Evolutionary conservation across 768 basidiomycete species (phyloP), one percentile per base, ranked within the genome.

Genomic region (Lactarius pseudohatsudake): DNA sequence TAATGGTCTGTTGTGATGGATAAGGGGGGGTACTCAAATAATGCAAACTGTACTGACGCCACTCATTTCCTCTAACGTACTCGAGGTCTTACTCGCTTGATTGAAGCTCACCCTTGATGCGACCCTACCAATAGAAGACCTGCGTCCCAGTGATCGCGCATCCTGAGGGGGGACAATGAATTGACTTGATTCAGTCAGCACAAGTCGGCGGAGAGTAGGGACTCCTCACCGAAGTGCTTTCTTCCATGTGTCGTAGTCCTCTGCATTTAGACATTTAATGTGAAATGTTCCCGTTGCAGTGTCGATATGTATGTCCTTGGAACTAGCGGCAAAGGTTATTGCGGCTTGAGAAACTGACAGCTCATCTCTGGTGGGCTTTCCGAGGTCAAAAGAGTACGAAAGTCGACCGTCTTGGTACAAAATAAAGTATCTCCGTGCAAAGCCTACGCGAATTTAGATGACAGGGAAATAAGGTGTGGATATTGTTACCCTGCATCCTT

Each of bases 251-350:
- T 86, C 77, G 69, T 91, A 93, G 72, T 94, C 92, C 10, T 86
- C 84, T 20, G 77, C 76, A 57, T 78, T 86, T n/a, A 91, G 76
- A 74, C 90, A 91, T 75, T 88, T 90, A 68, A 94, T 84, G 75
- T 94, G 92, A 74, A 93, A 94, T 0, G 90, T 93, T 32, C 87
- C 88, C 54, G 80, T 86, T 71, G 80, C 82, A 3, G 89, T 86
- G 72, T 94, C 92, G 57, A 94, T 80, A 71, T 92, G 91, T 59
- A 94, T 91, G 72, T 93, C 89, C 74, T 83, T 90, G 66, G 87
- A 84, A 4, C 87, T 87, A n/a, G 80, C 79, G 5, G 85, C 81
- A 22, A 89, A 91, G 26, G 91, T 86, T 66, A 94, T 86, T n/a
- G 90, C 90, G 36, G 92, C 90, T 72, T 85, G 83, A 50, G 84